Evolutionary conservation across 768 basidiomycete genomes (phyloP), one percentile per base, ranked within the genome.

Genomic region (Amanita pseudoporphyria): DNA sequence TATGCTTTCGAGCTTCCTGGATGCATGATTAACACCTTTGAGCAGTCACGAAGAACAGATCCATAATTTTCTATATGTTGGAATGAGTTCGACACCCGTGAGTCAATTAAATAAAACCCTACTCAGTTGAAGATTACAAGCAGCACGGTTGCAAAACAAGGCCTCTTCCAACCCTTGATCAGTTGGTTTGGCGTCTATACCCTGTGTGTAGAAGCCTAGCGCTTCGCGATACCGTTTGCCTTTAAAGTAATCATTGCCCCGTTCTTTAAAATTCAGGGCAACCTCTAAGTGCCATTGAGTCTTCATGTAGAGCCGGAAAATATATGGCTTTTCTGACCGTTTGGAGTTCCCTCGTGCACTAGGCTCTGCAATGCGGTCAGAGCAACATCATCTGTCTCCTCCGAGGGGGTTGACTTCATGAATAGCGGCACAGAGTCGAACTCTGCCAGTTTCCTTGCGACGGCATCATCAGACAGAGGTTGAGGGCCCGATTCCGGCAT

Each of bases 161-260:
- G 82, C 82, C 55, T 85, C 84, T 39, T 69, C 68, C 9, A 90
- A 57, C 12, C 56, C 53, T 6, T 54, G 49, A 55, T 89, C 81
- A 22, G 78, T 76, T 9, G 93, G 89, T 50, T 87, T 80, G 16
- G 86, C 88, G 49, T 93, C 89, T 21, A 98, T 58, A 1, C 87
- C 95, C 62, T 94, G 88, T 0, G 84, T 81, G 63, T 98, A 99
- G 63, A 97, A 96, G 1, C 81, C 79, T 6, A 84, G 53, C 1
- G 96, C 96, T 63, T 98, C 93, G 32, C 88, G 78, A 64, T 79
- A 87, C 37, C 88, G 78, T 60, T 88, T 90, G 24, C 84, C 84
- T 56, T 81, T 84, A 69, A 87, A 95, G 59, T 95, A 90, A 49
- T 94, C 92, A 61, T 97, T 98, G 4, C 93, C 96, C 62, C 95